Evolutionary conservation across 768 basidiomycete species (phyloP), one percentile per base, ranked within the genome.

Genomic region (Mrakia frigida): DNA sequence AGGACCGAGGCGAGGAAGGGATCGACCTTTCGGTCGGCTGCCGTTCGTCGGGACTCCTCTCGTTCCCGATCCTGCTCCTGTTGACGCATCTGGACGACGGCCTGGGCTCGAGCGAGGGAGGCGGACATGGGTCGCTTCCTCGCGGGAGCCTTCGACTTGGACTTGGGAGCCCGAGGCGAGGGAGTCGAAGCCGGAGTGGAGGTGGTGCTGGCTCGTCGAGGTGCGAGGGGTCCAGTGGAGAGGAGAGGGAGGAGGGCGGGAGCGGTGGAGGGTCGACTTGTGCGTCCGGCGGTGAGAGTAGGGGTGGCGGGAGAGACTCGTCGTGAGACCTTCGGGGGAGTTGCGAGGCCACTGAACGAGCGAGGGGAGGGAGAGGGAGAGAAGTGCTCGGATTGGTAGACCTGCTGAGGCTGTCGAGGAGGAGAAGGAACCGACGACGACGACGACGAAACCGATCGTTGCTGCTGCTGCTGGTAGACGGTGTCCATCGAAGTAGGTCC

Each of bases 341-440:
- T 25, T 21, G 63, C 37, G 33, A 35, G 33, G 21, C 21, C 21
- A 18, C 35, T 39, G 65, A 39, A 39, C 35, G 37, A n/a, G 10
- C 11, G 35, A 68, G 65, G 37, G 25, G 65, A 35, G 35, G 35
- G 65, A 43, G 37, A 23, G 16, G 65, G 65, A 7, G 35, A 41
- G 6, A 39, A 16, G 65, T 35, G n/a, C 14, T 13, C 65, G n/a
- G 39, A 23, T 14, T 37, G 37, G 11, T 39, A 25, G 21, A 39
- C 50, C n/a, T 41, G 70, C 50, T 43, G 50, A 37, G 65, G 37
- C 53, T 35, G 52, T 33, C 28, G 53, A n/a, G 50, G 50, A 14
- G 71, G 23, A 28, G 52, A 52, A 14, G 53, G 50, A 33, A n/a
- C 71, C 46, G 50, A n/a, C 65, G 71, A 72, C 31, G 50, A 72